Percentiles rank a stretch among this genome's conserved stretches.
Evolutionary conservation across 2,329 filamentous ascomycete species (phyloP).

Genomic region (Verticillium tricorpus): DNA sequence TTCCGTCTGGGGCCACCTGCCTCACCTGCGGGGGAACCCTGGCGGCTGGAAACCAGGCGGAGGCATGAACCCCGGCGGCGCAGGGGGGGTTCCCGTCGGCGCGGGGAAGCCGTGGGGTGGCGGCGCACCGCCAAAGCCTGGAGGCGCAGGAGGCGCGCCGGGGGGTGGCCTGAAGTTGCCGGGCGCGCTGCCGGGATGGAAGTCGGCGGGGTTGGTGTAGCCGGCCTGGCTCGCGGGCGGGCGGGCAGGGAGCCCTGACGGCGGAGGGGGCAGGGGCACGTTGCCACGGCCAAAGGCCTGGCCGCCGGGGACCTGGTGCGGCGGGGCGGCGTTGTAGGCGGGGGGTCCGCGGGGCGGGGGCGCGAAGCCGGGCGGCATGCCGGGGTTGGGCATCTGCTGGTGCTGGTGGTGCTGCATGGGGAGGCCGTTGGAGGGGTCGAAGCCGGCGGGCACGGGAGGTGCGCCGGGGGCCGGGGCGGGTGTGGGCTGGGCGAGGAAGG

Average conservation of each 20-base stretch:
- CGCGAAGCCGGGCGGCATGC: constrained; percentile 30
- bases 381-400: constrained; percentile 15
- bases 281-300: constrained; percentile 18
- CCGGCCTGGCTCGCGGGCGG: constrained; percentile 41
- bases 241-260: constrained; percentile 45
- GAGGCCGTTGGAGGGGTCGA: constrained; percentile 27
- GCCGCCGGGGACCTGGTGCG: constrained; percentile 7
- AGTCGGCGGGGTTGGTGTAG: constrained; percentile 43
- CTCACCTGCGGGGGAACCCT: constrained; percentile 25
- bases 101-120: constrained; percentile 36
- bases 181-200: constrained; percentile 32
- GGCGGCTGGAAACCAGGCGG: constrained; percentile 35
- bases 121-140: constrained; percentile 30
- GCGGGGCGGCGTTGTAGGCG: constrained; percentile 22
- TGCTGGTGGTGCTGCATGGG: constrained; percentile 11
- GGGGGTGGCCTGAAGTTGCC: constrained; percentile 31
- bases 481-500: constrained; percentile 50
- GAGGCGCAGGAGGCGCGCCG: constrained; percentile 30
- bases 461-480: constrained; percentile 16
- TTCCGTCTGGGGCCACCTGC: neutral
- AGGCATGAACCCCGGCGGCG: constrained; percentile 38
- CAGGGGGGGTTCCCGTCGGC: constrained; percentile 20
- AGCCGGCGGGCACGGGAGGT: constrained; percentile 21
- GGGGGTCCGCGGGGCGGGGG: constrained; percentile 29
- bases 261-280: constrained; percentile 40